phyloP scores from a whole-genome alignment of 1,284 basidiomycete genomes.

The Sporisorium reilianum region DNA sequence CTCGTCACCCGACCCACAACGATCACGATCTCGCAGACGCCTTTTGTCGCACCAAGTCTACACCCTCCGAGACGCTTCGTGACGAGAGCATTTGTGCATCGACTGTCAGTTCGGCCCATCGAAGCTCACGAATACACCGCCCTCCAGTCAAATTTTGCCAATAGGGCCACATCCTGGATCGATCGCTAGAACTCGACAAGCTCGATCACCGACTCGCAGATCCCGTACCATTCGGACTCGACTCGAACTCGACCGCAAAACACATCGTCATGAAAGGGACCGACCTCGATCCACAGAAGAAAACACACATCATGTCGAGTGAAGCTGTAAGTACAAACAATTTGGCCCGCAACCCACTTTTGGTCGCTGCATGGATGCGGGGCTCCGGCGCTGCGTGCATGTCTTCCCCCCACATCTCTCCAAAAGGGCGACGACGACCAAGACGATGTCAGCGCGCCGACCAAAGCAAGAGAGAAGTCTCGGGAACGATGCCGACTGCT shows the following conservation, averaged over 20 bases:
- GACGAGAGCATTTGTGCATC: not conserved
- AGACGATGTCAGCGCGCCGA: too few relatives aligned
- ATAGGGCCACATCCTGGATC: not conserved
- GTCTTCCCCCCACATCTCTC: not conserved
- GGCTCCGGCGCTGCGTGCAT: conserved; percentile 5
- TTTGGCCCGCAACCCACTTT: not conserved
- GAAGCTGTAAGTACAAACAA: conserved; percentile 21
- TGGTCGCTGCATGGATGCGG: conserved; percentile 8
- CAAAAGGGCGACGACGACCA: not conserved
- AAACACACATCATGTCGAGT: conserved; percentile 21
- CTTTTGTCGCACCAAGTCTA: too few relatives aligned
- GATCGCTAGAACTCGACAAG: not conserved
- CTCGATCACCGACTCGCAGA: not conserved
- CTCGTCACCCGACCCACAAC: too few relatives aligned
- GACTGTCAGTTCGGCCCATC: not conserved
- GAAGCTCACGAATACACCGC: not conserved
- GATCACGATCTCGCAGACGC: too few relatives aligned
- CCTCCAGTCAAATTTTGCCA: too few relatives aligned
- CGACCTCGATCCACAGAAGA: not conserved
- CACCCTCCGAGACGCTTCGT: not conserved
- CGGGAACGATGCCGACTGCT: not conserved
- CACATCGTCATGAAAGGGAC: not conserved
- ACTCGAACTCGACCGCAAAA: not conserved
- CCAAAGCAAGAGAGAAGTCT: not conserved
- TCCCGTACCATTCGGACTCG: not conserved